Percentiles rank a stretch among this genome's conserved stretches.
These are phyloP conservation scores for Prunus padus DNA, from an alignment of 306 rosid species.

Conservation along the genomic window DNA sequence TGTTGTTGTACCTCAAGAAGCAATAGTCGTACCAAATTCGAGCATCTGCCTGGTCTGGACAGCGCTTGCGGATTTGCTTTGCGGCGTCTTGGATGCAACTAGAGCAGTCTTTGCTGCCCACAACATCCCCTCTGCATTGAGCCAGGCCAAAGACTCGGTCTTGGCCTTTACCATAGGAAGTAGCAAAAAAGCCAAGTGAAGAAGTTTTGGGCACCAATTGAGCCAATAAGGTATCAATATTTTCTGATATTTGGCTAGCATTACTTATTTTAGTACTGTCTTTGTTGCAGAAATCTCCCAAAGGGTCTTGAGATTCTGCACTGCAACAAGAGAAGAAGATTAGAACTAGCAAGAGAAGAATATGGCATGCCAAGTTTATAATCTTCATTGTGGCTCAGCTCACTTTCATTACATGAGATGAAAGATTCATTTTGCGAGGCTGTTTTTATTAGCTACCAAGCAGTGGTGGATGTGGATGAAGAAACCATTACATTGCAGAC, in stretches of 20 bases:
- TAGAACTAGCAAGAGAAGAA: conserved; percentile 35
- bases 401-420: background rate
- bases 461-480: background rate
- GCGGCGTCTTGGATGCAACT: conserved; percentile 57
- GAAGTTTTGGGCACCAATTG: conserved; percentile 43
- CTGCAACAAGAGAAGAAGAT: conserved; percentile 19
- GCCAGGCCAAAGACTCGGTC: conserved; percentile 57
- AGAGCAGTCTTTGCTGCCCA: conserved; percentile 50
- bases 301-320: conserved; percentile 46
- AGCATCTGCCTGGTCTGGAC: conserved; percentile 52
- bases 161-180: conserved; percentile 36
- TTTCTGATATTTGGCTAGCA: conserved; percentile 40
- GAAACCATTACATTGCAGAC: background rate
- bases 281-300: conserved; percentile 49
- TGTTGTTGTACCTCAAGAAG: conserved; percentile 44
- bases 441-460: background rate
- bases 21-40: conserved; percentile 70
- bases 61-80: conserved; percentile 40
- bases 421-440: conserved; percentile 3
- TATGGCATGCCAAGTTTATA: conserved; percentile 29
- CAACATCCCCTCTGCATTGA: conserved; percentile 69
- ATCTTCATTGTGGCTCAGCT: conserved; percentile 3
- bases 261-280: conserved; percentile 27
- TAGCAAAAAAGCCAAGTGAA: conserved; percentile 37
- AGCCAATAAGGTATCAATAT: conserved; percentile 44